phyloP scores from a whole-genome alignment of 352 stramenopile genomes.

The Phytopythium montanum region DNA sequence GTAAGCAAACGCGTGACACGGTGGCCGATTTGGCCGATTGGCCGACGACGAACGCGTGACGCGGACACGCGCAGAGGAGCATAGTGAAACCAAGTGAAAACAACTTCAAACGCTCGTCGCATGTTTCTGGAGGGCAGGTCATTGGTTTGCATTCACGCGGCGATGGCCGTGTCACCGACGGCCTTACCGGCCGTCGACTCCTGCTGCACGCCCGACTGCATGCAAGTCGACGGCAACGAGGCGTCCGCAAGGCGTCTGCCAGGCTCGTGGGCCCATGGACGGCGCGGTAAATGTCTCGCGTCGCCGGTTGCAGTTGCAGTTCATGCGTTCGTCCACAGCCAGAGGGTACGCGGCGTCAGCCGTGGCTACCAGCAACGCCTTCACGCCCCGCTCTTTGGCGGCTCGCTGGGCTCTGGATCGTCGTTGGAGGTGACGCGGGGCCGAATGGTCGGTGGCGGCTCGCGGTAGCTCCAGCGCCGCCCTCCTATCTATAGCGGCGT shows the following conservation, averaged over 20 bases:
- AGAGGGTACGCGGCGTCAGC: too few species aligned
- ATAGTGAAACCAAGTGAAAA: constrained; percentile 1
- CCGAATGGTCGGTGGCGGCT: too few species aligned
- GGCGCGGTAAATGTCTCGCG: constrained; percentile 3
- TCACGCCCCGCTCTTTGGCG: too few species aligned
- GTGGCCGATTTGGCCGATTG: neutral
- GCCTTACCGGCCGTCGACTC: neutral
- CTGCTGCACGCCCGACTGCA: too few species aligned
- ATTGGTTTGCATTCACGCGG: neutral
- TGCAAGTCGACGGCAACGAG: too few species aligned
- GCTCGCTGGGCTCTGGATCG: too few species aligned
- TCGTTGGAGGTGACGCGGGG: too few species aligned
- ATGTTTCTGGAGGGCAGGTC: neutral
- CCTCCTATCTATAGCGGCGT: constrained; percentile 1
- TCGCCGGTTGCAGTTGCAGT: neutral
- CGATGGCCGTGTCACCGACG: neutral
- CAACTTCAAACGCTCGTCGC: constrained; percentile 9
- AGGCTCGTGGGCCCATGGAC: neutral
- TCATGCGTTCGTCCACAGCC: neutral
- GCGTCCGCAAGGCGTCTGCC: neutral
- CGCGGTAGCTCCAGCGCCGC: neutral
- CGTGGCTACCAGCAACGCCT: too few species aligned
- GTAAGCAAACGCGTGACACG: neutral
- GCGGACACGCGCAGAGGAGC: neutral
- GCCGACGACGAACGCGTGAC: neutral